Base-by-base conservation (phyloP, 2,329 filamentous ascomycete genomes). In the Venturia effusa region DNA sequence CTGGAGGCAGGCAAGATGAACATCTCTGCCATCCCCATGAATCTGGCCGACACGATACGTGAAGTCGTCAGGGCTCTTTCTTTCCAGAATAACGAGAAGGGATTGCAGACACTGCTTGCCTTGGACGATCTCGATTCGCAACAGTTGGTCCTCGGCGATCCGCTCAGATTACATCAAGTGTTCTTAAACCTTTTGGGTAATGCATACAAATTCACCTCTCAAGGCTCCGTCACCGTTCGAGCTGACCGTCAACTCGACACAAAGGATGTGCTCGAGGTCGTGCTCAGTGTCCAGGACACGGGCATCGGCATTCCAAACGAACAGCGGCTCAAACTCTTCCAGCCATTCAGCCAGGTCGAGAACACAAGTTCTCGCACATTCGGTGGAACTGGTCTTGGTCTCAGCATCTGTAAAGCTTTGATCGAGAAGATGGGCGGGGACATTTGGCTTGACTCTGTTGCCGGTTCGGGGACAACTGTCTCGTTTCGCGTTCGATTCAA, bases 391-490 rank as follows among this genome's bases (percentile, higher is more conserved):
- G 92, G 92, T 30, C 84, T 97, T 2, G 92, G 92, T 1, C 81
- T 97, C 54, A 95, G 90, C 71, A 97, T 97, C 68, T 96, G 92
- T 82, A 96, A 96, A 75, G 92, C 90, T 0, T 85, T 97, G 54
- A 92, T 97, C 66, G 90, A 96, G 76, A 90, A 89, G 24, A 92
- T 97, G 84, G 86, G 90, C 66, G 92, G 92, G 51, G 86, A 83
- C 66, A 95, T 97, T 66, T 86, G 87, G 75, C 83, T 97, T 1
- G 88, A 94, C 66, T 94, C 89, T 67, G 81, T 84, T 48, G 86
- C 90, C 66, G 86, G 85, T 10, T 78, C 84, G 7, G 89, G 89
- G 17, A 93, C 85, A 0, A 85, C 80, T 0, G 84, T 86, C 5
- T 92, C 86, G 72, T 97, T 97, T 76, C 89, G 88, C 0, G 81